Evolutionary conservation across 2,329 filamentous ascomycete genomes (phyloP).

Genomic region (Coccinonectria pachysandricola): DNA sequence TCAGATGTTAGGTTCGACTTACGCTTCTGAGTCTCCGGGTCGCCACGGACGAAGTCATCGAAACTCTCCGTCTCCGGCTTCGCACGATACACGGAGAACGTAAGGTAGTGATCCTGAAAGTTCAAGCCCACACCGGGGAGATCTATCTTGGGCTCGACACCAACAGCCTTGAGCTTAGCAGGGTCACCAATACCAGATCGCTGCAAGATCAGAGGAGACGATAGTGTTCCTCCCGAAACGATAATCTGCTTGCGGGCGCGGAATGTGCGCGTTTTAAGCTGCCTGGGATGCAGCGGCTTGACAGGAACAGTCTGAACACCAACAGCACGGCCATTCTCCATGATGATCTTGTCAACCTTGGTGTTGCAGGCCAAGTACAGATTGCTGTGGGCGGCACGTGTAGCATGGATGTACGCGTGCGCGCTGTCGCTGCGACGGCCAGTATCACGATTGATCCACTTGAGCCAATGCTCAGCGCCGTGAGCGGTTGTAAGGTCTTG

Average conservation of each 20-base stretch:
- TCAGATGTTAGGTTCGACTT: too few relatives aligned
- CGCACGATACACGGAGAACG: conserved; percentile 59
- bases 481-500: conserved; percentile 60
- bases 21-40: conserved; percentile 60
- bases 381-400: conserved; percentile 58
- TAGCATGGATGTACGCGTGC: conserved; percentile 69
- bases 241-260: conserved; percentile 65
- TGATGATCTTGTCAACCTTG: conserved; percentile 67
- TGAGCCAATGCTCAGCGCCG: conserved; percentile 73
- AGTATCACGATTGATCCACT: conserved; percentile 66
- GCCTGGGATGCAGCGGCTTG: conserved; percentile 52
- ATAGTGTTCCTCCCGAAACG: conserved; percentile 61
- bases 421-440: conserved; percentile 62
- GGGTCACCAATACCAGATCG: conserved; percentile 63
- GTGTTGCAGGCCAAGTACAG: conserved; percentile 65
- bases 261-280: conserved; percentile 45
- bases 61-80: conserved; percentile 70
- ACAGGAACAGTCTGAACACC: conserved; percentile 60
- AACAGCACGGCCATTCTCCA: conserved; percentile 62
- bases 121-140: conserved; percentile 65
- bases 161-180: conserved; percentile 57
- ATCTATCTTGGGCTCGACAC: conserved; percentile 59
- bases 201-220: conserved; percentile 65
- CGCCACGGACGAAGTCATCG: conserved; percentile 68
- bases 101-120: conserved; percentile 69